Evolutionary conservation across 2,329 filamentous ascomycete species (phyloP), one percentile per base, ranked within the genome.

Genomic region (Monilinia vaccinii-corymbosi): DNA sequence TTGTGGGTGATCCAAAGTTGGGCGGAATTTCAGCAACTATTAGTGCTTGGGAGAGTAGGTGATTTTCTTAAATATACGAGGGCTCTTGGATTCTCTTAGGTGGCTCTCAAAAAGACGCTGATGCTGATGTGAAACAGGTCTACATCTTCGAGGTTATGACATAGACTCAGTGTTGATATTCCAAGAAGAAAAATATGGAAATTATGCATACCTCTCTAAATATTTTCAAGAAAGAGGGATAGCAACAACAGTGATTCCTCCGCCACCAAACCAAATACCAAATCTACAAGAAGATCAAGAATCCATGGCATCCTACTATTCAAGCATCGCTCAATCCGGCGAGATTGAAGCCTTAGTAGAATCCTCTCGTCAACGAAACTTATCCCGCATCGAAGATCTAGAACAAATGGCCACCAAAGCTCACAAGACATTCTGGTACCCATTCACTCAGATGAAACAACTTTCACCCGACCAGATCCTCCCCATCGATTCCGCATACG

Each of bases 21-120:
- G 91, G 90, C 0, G 91, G 91, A 0, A 94, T 95, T 60, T 89
- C 87, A 0, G 81, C 87, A 7, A 90, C 90, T 0, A 88, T 95
- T 47, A 86, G 88, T 0, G 88, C 91, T 0, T 92, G 84, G 65
- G 90, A 95, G 13, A 59, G 57, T 59, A 36, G n/a, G 57, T 38
- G 2, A 23, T 23, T 11, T 1, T 38, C n/a, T 18, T 16, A 2
- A 2, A 23, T 21, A 23, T 3, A 16, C 3, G 3, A 16, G 18
- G n/a, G 7, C 1, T 7, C 6, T 23, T 3, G n/a, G 2, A 16
- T 10, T 16, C 2, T 2, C 4, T 23, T 13, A 8, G 4, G 6
- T 11, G 0, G 1, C 8, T 14, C n/a, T 7, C 1, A 1, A 40
- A 44, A n/a, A 23, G 18, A 13, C 14, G 21, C 14, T 45, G 21